These are phyloP conservation scores for Suhomyces atakaporum DNA, from an alignment of 1,139 yeast genomes.

Conservation along the genomic window DNA sequence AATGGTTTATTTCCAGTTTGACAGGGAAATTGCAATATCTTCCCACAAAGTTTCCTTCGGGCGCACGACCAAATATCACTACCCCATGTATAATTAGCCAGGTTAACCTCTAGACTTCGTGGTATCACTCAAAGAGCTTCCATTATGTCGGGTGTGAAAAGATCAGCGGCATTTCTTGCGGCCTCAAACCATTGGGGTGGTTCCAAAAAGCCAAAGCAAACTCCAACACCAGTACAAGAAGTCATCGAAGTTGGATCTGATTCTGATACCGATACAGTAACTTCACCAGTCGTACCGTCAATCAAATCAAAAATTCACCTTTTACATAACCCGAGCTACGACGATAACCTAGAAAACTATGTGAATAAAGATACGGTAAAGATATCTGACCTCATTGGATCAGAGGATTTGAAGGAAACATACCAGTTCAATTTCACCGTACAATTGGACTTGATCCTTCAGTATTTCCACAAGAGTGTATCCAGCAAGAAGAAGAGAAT, in stretches of 20 bases:
- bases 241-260: constrained; percentile 6
- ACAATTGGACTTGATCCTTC: constrained; percentile 41
- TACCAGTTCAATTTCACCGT: constrained; percentile 54
- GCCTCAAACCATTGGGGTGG: constrained; percentile 31
- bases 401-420: constrained; percentile 31
- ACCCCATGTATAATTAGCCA: no score
- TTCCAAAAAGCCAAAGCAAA: constrained; percentile 3
- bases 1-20: no score
- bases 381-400: constrained; percentile 18
- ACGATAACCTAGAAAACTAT: constrained; percentile 8
- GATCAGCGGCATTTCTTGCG: constrained; percentile 29
- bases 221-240: background rate
- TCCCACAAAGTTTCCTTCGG: no score
- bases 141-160: no score
- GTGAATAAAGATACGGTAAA: constrained; percentile 30
- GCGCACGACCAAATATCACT: no score
- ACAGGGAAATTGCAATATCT: no score
- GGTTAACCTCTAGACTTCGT: no score
- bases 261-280: background rate
- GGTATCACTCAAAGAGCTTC: no score
- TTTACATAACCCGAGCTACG: constrained; percentile 29
- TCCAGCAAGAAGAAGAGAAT: constrained; percentile 21
- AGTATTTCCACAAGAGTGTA: constrained; percentile 34
- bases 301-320: constrained; percentile 27
- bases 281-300: no score